A percentile compares a stretch with the other conserved stretches of the same genome.
phyloP scores from a whole-genome alignment of 257 asterid species.

The Scutellaria baicalensis region DNA sequence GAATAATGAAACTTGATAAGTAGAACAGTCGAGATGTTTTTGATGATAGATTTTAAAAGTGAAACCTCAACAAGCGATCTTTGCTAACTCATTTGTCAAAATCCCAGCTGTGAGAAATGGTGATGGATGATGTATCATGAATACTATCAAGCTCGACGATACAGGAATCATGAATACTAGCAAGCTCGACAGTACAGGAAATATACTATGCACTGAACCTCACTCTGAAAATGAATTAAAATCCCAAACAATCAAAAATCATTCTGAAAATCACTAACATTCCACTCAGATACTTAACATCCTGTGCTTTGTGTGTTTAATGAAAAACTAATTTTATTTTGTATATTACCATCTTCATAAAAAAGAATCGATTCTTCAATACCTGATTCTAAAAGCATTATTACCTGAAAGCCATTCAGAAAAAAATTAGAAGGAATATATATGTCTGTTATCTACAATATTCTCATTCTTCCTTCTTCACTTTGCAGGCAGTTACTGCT shows the following conservation, averaged over 20 bases:
- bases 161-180: too few species aligned
- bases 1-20: background rate
- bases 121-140: background rate
- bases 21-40: background rate
- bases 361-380: background rate
- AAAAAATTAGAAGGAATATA: background rate
- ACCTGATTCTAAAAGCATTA: background rate
- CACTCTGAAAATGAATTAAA: background rate
- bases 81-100: background rate
- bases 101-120: background rate
- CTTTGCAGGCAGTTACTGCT: slow-evolving; percentile 47
- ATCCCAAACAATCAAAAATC: background rate
- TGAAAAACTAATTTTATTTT: background rate
- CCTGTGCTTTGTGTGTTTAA: background rate
- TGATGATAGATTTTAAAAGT: background rate
- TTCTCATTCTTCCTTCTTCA: slow-evolving; percentile 15
- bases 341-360: background rate
- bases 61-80: background rate
- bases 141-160: too few species aligned
- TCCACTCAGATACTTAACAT: too few species aligned
- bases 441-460: background rate
- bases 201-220: too few species aligned
- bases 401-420: background rate
- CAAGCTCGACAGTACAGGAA: too few species aligned
- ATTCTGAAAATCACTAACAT: background rate